Conservation (phyloP, 345 rosid genomes). For the Lepidium africanum region DNA sequence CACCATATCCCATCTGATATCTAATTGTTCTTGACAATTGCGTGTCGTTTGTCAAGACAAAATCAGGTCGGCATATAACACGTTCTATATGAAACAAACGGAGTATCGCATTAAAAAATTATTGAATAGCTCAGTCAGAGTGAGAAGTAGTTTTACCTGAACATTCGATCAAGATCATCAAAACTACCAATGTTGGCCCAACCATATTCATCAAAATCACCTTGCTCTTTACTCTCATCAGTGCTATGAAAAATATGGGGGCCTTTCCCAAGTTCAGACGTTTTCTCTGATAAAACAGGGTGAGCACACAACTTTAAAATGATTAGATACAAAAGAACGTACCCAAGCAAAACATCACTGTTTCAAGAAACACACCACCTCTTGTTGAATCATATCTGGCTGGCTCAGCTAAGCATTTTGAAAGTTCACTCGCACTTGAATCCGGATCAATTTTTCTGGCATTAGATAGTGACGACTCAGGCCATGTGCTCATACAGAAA, state of each 20-base stretch:
- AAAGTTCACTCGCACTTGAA: conserved; percentile 41
- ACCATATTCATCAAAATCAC: conserved; percentile 72
- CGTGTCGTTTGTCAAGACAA: not conserved
- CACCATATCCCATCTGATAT: not conserved
- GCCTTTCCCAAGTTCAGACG: conserved; percentile 45
- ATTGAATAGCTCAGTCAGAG: not conserved
- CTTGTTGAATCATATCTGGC: conserved; percentile 33
- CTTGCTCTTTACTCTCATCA: conserved; percentile 53
- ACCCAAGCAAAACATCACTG: conserved; percentile 14
- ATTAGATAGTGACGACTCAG: conserved; percentile 38
- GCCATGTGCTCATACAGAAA: conserved; percentile 49
- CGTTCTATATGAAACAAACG: not conserved
- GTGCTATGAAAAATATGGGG: conserved; percentile 46
- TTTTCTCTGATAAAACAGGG: conserved; percentile 36
- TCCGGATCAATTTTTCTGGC: conserved; percentile 39
- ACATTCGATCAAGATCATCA: conserved; percentile 86
- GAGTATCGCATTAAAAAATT: not conserved
- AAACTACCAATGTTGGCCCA: conserved; percentile 96
- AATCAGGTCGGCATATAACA: not conserved
- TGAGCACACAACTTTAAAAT: conserved; percentile 25
- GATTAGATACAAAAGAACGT: conserved; percentile 19
- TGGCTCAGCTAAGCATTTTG: conserved; percentile 40
- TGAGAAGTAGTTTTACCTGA: conserved; percentile 58
- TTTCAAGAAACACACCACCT: conserved; percentile 44
- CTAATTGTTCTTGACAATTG: not conserved